phyloP scores from a whole-genome alignment of 495 filamentous ascomycete species.

The Diplogelasinospora grovesii region DNA sequence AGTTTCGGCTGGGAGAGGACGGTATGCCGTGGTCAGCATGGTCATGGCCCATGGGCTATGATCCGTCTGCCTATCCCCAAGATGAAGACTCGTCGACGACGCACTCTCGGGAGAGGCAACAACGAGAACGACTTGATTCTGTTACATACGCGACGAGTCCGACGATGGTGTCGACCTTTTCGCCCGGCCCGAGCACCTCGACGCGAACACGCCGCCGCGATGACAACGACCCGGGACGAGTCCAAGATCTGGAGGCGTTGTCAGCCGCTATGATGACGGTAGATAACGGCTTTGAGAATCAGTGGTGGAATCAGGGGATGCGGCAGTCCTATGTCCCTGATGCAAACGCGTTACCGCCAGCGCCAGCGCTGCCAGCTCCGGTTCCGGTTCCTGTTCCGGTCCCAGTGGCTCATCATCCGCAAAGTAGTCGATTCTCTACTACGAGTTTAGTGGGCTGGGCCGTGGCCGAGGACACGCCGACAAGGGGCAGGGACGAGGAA shows the following conservation, averaged over 20 bases:
- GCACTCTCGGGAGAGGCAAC: neutral
- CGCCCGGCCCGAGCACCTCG: slow-evolving; percentile 13
- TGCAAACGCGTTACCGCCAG: neutral
- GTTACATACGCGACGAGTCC: slow-evolving; percentile 17
- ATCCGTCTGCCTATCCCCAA: slow-evolving; percentile 10
- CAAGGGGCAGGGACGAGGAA: neutral
- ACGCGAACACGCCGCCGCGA: slow-evolving; percentile 15
- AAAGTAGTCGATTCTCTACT: neutral
- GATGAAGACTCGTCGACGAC: slow-evolving; percentile 11
- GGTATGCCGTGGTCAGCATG: slow-evolving; percentile 38
- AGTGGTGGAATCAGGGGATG: slow-evolving; percentile 43
- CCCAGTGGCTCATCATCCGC: too few relatives aligned
- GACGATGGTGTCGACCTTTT: slow-evolving; percentile 22
- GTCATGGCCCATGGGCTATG: slow-evolving; percentile 27
- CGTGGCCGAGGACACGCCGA: slow-evolving; percentile 1
- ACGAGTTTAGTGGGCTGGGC: slow-evolving; percentile 15
- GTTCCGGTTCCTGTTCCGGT: too few relatives aligned
- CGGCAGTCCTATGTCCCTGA: slow-evolving; percentile 11
- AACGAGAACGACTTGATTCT: slow-evolving; percentile 6
- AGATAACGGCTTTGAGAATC: slow-evolving; percentile 46
- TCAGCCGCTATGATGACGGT: slow-evolving; percentile 51
- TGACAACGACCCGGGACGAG: slow-evolving; percentile 15
- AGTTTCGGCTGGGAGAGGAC: slow-evolving; percentile 39
- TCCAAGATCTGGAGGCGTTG: slow-evolving; percentile 39
- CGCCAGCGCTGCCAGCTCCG: too few relatives aligned